Evolutionary conservation across 1,284 basidiomycete genomes (phyloP).

Genomic region (Ceratobasidium sp.): DNA sequence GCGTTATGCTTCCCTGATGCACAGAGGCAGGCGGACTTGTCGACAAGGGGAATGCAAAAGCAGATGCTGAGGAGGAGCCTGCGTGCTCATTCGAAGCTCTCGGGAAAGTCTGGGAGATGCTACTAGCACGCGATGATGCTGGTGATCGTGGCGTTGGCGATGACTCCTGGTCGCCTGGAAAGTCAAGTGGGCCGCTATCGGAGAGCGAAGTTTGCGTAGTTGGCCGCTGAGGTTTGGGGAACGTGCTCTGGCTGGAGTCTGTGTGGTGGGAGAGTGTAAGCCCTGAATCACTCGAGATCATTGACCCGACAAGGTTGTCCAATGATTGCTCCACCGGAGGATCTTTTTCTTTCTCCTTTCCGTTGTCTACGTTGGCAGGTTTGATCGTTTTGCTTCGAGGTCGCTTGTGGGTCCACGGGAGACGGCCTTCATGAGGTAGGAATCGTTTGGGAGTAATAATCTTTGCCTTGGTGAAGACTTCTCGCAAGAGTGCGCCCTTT

Average conservation of each 20-base stretch:
- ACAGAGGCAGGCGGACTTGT: slow-evolving; percentile 4
- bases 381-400: slow-evolving; percentile 17
- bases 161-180: slow-evolving; percentile 33
- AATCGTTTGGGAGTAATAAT: slow-evolving; percentile 41
- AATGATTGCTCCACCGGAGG: slow-evolving; percentile 16
- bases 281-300: slow-evolving; percentile 12
- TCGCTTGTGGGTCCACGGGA: slow-evolving; percentile 35
- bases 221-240: neutral
- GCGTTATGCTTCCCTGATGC: neutral
- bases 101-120: neutral
- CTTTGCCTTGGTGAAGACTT: slow-evolving; percentile 46
- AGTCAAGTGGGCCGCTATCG: slow-evolving; percentile 25
- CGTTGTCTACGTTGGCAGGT: neutral
- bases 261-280: neutral
- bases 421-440: slow-evolving; percentile 27
- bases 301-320: slow-evolving; percentile 17
- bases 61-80: neutral
- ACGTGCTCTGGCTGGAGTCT: slow-evolving; percentile 19
- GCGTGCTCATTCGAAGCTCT: neutral
- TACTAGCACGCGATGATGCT: slow-evolving; percentile 19
- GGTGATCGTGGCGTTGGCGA: slow-evolving; percentile 29
- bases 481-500: slow-evolving; percentile 46
- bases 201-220: slow-evolving; percentile 17
- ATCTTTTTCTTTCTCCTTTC: slow-evolving; percentile 7
- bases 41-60: slow-evolving; percentile 16